These are phyloP conservation scores for Umbelopsis sp. DNA, from an alignment of 192 early-diverging fungal genomes.

Conservation along the genomic window DNA sequence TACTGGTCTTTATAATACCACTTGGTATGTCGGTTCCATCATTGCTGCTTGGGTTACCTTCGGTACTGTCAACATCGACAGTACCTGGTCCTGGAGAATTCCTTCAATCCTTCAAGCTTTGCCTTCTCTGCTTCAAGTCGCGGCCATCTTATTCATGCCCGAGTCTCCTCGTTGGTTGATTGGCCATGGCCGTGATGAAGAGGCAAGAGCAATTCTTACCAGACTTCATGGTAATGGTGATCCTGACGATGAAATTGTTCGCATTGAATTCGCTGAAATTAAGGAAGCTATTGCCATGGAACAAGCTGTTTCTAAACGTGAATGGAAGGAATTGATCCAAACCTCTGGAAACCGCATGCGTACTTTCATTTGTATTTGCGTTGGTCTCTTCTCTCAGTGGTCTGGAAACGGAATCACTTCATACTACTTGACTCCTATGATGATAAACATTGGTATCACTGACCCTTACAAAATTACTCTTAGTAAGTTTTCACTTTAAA, in stretches of 20 bases:
- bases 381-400: slow-evolving; percentile 41
- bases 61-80: slow-evolving; percentile 40
- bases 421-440: slow-evolving; percentile 2
- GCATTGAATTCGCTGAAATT: slow-evolving; percentile 65
- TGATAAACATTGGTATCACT: background rate
- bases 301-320: slow-evolving; percentile 54
- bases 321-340: slow-evolving; percentile 53
- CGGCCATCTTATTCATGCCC: slow-evolving; percentile 70
- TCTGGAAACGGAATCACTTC: slow-evolving; percentile 4
- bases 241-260: slow-evolving; percentile 48
- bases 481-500: background rate
- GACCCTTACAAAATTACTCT: background rate
- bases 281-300: slow-evolving; percentile 62
- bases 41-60: slow-evolving; percentile 50
- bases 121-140: slow-evolving; percentile 68
- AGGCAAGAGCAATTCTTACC: slow-evolving; percentile 62
- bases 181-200: slow-evolving; percentile 56
- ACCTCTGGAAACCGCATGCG: slow-evolving; percentile 36
- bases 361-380: slow-evolving; percentile 58
- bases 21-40: slow-evolving; percentile 47
- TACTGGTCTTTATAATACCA: slow-evolving; percentile 24
- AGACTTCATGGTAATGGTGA: slow-evolving; percentile 64
- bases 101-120: slow-evolving; percentile 79
- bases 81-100: slow-evolving; percentile 66
- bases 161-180: slow-evolving; percentile 83